A percentile compares a stretch with the other conserved stretches of the same genome.
Evolutionary conservation across 345 rosid species (phyloP).

Genomic region (Eucalyptus curtisii): DNA sequence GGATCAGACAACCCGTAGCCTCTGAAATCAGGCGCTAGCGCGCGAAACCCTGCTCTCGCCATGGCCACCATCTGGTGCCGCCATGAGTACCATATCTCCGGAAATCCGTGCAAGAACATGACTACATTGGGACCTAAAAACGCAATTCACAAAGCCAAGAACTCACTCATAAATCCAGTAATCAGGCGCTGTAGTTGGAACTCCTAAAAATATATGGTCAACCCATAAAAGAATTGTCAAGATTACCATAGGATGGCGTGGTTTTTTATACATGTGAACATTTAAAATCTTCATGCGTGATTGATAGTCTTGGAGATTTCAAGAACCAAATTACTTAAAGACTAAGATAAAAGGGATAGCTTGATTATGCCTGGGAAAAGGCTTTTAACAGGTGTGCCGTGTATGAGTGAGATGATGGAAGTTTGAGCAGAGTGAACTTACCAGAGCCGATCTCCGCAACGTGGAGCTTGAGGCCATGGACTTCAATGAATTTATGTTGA

Average conservation of each 20-base stretch:
- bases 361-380: not conserved
- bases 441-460: constrained; percentile 32
- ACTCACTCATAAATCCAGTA: not conserved
- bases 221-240: not conserved
- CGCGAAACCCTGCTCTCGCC: constrained; percentile 25
- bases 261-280: not conserved
- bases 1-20: constrained; percentile 40
- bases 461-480: constrained; percentile 21
- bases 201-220: not conserved
- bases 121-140: constrained; percentile 17
- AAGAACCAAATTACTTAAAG: not conserved
- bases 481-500: constrained; percentile 19
- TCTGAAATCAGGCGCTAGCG: constrained; percentile 32
- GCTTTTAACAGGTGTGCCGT: not conserved
- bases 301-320: not conserved
- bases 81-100: constrained; percentile 57
- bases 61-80: constrained; percentile 42
- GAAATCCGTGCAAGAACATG: constrained; percentile 47
- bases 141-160: not conserved
- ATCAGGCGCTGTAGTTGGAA: not conserved
- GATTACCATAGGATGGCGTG: not conserved
- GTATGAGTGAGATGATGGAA: not conserved
- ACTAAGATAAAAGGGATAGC: not conserved
- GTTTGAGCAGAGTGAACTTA: not conserved
- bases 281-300: not conserved